A percentile compares a stretch with the other conserved stretches of the same genome.
Conservation (phyloP, 257 asterid species). For the Solanum virginianum region DNA sequence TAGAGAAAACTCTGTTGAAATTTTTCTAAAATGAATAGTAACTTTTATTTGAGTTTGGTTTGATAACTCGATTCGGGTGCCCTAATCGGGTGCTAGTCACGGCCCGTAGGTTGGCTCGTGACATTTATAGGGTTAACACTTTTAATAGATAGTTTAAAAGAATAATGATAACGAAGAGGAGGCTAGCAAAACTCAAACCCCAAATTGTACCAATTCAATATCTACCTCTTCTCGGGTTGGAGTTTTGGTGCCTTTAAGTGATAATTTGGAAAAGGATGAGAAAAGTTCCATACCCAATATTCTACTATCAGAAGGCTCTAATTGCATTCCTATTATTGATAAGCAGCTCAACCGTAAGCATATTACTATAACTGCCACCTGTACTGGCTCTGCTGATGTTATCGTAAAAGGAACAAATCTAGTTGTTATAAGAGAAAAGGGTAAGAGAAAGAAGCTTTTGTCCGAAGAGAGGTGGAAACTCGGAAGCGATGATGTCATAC, state of each 20-base stretch:
- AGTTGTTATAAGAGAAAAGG: conserved; percentile 50
- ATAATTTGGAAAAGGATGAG: conserved; percentile 42
- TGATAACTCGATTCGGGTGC: no score
- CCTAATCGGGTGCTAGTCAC: no score
- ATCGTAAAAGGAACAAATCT: conserved; percentile 87
- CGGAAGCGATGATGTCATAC: conserved; percentile 56
- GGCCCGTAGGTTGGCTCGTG: no score
- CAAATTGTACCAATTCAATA: neutral
- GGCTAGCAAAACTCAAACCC: neutral
- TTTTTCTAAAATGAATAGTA: no score
- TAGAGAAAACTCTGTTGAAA: no score
- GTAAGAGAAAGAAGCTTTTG: conserved; percentile 56
- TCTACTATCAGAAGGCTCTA: conserved; percentile 39
- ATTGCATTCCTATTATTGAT: conserved; percentile 49
- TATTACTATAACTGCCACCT: conserved; percentile 27
- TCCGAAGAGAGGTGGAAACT: conserved; percentile 54
- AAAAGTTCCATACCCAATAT: conserved; percentile 42
- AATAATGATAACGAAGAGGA: no score
- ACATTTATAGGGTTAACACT: no score
- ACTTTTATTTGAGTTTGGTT: no score
- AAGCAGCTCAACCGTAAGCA: conserved; percentile 87
- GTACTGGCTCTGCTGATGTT: conserved; percentile 47
- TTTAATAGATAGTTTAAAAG: no score
- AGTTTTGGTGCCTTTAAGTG: conserved; percentile 53
- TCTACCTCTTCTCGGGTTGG: conserved; percentile 31